Conservation (phyloP, 768 basidiomycete species). For the Psilocybe cubensis region DNA sequence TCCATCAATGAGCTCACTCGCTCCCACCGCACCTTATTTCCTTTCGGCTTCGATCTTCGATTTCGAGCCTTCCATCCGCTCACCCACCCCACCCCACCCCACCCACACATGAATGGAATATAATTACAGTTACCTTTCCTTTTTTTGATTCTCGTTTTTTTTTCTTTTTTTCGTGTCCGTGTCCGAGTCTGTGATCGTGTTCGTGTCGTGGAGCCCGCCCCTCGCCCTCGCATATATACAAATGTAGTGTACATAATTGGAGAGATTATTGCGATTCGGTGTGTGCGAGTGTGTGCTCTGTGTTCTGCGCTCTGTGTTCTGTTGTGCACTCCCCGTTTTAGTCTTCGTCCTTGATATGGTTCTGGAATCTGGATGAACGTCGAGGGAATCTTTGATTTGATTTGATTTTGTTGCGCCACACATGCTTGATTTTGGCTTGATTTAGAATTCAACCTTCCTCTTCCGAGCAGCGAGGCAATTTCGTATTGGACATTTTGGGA, state of each 20-base stretch:
- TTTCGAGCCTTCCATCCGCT: neutral
- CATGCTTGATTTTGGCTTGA: constrained; percentile 7
- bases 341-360: neutral
- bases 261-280: neutral
- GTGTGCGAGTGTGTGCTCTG: neutral
- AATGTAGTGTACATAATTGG: constrained; percentile 12
- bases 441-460: neutral
- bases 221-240: constrained; percentile 7
- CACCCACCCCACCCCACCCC: too few relatives aligned
- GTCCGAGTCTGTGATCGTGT: too few relatives aligned
- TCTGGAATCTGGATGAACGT: too few relatives aligned
- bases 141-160: too few relatives aligned
- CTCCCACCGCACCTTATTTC: too few relatives aligned
- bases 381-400: neutral
- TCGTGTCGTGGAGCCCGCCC: constrained; percentile 2
- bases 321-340: too few relatives aligned
- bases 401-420: constrained; percentile 1
- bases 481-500: neutral
- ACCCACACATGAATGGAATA: neutral
- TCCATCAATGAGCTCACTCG: too few relatives aligned
- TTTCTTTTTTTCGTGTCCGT: too few relatives aligned
- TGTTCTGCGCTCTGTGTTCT: too few relatives aligned
- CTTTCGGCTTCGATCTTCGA: too few relatives aligned
- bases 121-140: neutral
- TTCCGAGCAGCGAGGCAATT: too few relatives aligned